Evolutionary conservation across 768 basidiomycete species (phyloP), one percentile per base, ranked within the genome.

Genomic region (Mycena polygramma): DNA sequence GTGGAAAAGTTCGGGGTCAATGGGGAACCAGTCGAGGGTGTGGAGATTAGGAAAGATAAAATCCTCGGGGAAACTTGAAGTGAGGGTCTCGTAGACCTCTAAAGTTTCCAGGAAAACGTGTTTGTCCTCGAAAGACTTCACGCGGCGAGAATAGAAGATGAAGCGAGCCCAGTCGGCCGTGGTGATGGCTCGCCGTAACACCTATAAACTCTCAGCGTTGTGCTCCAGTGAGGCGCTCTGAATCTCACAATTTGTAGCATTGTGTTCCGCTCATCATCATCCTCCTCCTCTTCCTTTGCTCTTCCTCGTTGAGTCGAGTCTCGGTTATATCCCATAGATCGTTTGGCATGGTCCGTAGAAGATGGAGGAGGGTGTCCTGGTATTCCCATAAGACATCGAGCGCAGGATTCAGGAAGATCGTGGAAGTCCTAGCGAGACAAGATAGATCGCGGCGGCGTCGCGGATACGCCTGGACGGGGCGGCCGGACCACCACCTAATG

Each of bases 11-110:
- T 57, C 46, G 26, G 10, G 4, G 5, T 10, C 5, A 2, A 20
- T 24, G 14, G 43, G 45, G 6, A 2, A n/a, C 66, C 57, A 67
- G 8, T 45, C 7, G 41, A 67, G 39, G 35, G n/a, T 53, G 20
- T 26, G 49, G 2, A 67, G 41, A 24, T 39, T 53, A 9, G 57
- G 66, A 20, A 67, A 60, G 5, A 67, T 22, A 37, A 0, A 24
- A 2, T 46, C 10, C 11, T 53, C 26, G 15, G 66, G 66, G 17
- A 59, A 54, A 45, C 15, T 17, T 5, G 13, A 20, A 54, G 20
- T n/a, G 26, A 67, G 43, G 46, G 19, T 54, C 41, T 66, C 65
- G 13, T 58, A 66, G 46, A 66, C 57, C 19, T 58, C 37, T n/a
- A 7, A 22, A 20, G n/a, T 36, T 3, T 35, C 9, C 11, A 41